Evolutionary conservation across 257 asterid species (phyloP), one percentile per base, ranked within the genome.

Genomic region (Datura wrightii): DNA sequence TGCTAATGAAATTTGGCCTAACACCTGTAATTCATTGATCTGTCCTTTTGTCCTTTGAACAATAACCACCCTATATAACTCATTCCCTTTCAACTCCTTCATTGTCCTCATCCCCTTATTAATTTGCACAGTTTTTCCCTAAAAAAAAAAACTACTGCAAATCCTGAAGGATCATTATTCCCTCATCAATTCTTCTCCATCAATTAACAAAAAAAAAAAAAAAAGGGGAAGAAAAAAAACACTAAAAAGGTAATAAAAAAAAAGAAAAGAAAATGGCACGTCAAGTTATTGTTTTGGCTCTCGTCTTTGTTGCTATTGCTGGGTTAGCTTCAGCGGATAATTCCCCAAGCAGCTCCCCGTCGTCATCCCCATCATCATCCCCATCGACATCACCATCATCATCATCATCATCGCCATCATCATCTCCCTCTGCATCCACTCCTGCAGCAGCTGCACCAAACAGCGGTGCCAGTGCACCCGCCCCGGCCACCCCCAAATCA

Each of bases 261-360:
- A 0, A 10, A 5, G 76, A 5, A 34, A 59, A 41, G 11, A 89
- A 85, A 87, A 94, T 94, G 98, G 94, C 92, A 13, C 94, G 94
- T 46, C 95, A 90, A 60, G 66, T 81, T 82, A 55, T 89, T 66
- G 90, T 85, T 16, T 86, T 93, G 50, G 93, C 92, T 42, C 48
- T 93, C 39, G 37, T 92, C 79, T 81, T 92, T 83, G 86, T 90
- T 78, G 96, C 88, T 83, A 48, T 88, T 14, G 88, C 74, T 10
- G 95, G 92, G 4, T 86, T 84, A 81, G 94, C 84, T 19, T 86
- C 97, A 16, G 94, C 94, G 19, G 94, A 92, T 80, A 86, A 90
- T 41, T 78, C 93, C 10, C 97, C 97, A 0, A 53, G 74, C 69
- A 10, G 55, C 39, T 72, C 92, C 48, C 93, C 96, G 1, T 53